phyloP scores from a whole-genome alignment of 163 green algal species.

The Scenedesmus sp. region DNA sequence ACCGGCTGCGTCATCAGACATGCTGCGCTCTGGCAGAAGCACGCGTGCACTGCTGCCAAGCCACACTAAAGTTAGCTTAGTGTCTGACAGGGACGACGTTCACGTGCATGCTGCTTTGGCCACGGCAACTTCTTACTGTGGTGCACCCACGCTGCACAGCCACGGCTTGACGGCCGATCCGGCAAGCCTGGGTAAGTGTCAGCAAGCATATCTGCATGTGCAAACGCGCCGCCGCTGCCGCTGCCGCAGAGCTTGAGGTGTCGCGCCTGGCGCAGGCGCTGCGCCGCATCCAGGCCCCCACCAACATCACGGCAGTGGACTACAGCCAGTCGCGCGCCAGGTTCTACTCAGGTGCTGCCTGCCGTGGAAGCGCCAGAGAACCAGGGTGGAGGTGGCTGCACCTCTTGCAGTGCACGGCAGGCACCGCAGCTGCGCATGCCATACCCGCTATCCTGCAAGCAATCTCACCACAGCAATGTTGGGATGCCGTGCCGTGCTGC shows the following conservation, averaged over 20 bases:
- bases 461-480: background rate
- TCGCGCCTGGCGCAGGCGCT: constrained; percentile 22
- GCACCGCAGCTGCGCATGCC: background rate
- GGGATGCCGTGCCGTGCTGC: background rate
- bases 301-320: constrained; percentile 47
- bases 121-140: too few species aligned
- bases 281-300: background rate
- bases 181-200: too few species aligned
- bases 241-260: constrained; percentile 40
- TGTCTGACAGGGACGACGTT: too few species aligned
- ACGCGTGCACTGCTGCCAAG: too few species aligned
- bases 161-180: too few species aligned
- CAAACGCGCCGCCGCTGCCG: background rate
- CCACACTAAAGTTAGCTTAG: too few species aligned
- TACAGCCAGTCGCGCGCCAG: constrained; percentile 15
- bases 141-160: too few species aligned
- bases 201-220: too few species aligned
- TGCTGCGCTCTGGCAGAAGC: too few species aligned
- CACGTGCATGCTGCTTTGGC: too few species aligned
- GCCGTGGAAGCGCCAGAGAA: background rate
- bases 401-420: too few species aligned
- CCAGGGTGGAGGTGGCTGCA: background rate
- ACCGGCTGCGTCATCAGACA: too few species aligned
- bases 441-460: background rate
- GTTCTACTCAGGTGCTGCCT: constrained; percentile 40